A percentile compares a stretch with the other conserved stretches of the same genome.
These are phyloP conservation scores for Pseudonectria buxi DNA, from an alignment of 2,329 filamentous ascomycete genomes.

Conservation along the genomic window DNA sequence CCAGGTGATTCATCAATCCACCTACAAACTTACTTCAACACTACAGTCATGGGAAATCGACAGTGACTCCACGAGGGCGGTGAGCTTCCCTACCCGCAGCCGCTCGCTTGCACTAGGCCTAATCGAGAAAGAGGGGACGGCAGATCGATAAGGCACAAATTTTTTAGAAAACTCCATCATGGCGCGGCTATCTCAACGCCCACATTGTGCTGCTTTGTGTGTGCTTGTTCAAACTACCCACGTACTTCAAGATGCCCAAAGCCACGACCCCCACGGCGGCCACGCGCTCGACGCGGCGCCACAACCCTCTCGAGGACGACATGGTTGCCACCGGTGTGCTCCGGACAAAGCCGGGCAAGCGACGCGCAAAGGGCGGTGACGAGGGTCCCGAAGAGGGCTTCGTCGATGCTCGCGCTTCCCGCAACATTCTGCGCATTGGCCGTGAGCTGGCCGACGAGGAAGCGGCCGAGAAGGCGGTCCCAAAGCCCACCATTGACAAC, in stretches of 20 bases:
- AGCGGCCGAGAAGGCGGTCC: constrained; percentile 31
- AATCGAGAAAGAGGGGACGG: constrained; percentile 27
- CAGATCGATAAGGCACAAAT: constrained; percentile 34
- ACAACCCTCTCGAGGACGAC: constrained; percentile 89
- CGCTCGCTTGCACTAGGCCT: constrained; percentile 19
- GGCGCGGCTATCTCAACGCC: constrained; percentile 16
- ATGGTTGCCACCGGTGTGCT: constrained; percentile 63
- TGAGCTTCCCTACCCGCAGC: constrained; percentile 15
- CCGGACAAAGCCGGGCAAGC: constrained; percentile 68
- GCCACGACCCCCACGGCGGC: constrained; percentile 52
- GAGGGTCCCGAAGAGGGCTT: constrained; percentile 62
- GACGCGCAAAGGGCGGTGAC: constrained; percentile 55
- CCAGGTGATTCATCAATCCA: no score
- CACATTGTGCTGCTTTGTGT: constrained; percentile 16
- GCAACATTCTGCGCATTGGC: constrained; percentile 83
- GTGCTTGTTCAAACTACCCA: constrained; percentile 13
- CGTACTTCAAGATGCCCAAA: constrained; percentile 75
- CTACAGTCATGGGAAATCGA: no score
- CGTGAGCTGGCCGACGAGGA: constrained; percentile 85
- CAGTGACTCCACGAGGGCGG: no score
- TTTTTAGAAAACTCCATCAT: constrained; percentile 26
- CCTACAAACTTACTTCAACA: no score
- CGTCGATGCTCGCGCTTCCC: constrained; percentile 81
- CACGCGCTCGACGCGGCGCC: constrained; percentile 56
- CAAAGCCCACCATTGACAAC: constrained; percentile 40